phyloP scores from a whole-genome alignment of 805 yeast species.

The Kuraishia borneana region DNA sequence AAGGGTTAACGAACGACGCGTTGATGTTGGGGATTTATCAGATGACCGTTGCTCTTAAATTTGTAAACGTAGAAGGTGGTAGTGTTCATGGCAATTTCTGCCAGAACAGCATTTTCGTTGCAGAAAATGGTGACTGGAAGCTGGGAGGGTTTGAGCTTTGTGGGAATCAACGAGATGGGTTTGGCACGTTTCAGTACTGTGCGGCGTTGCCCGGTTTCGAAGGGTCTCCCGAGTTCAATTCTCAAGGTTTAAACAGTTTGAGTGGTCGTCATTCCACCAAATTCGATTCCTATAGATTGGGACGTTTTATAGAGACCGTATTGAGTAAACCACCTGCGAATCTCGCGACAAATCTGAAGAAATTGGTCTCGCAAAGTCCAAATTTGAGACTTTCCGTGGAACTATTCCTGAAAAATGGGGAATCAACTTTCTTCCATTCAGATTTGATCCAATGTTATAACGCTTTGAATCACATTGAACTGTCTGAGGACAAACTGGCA shows the following conservation, averaged over 20 bases:
- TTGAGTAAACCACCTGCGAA: slow-evolving; percentile 22
- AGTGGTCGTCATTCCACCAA: slow-evolving; percentile 24
- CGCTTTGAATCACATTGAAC: slow-evolving; percentile 42
- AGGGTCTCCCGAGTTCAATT: slow-evolving; percentile 42
- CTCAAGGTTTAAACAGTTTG: slow-evolving; percentile 30
- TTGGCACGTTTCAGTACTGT: no score
- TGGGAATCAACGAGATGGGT: no score
- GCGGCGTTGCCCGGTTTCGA: slow-evolving; percentile 15
- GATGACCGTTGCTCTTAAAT: slow-evolving; percentile 42
- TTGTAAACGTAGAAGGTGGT: slow-evolving; percentile 43
- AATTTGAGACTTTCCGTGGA: slow-evolving; percentile 27
- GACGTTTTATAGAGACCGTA: slow-evolving; percentile 37
- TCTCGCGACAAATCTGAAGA: slow-evolving; percentile 25
- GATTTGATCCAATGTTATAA: slow-evolving; percentile 40
- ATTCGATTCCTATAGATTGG: slow-evolving; percentile 57
- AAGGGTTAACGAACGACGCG: slow-evolving; percentile 20
- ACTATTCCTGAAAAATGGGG: slow-evolving; percentile 21
- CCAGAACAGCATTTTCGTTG: slow-evolving; percentile 49
- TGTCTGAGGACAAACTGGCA: slow-evolving; percentile 40
- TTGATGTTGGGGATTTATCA: slow-evolving; percentile 43
- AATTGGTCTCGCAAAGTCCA: slow-evolving; percentile 25
- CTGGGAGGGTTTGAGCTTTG: slow-evolving; percentile 74
- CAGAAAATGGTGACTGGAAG: slow-evolving; percentile 70
- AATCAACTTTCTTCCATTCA: slow-evolving; percentile 24
- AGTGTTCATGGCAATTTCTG: slow-evolving; percentile 58